Conservation (phyloP, 2,329 filamentous ascomycete species). For the Sclerotinia minor region DNA sequence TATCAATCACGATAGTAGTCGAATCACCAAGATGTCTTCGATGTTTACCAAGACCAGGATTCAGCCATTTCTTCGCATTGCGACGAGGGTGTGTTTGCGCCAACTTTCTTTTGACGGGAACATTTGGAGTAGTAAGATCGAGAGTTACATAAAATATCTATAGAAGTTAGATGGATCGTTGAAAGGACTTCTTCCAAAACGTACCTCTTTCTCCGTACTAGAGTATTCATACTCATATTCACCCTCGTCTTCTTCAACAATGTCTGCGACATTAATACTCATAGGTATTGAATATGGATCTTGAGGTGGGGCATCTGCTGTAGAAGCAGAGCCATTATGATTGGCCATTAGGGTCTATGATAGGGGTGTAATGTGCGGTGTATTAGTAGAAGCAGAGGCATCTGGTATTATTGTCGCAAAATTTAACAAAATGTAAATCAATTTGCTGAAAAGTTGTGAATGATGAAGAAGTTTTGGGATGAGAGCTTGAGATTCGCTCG, state of each 20-base stretch:
- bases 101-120: conserved; percentile 30
- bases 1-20: conserved; percentile 17
- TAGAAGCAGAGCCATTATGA: conserved; percentile 23
- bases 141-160: conserved; percentile 65
- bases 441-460: neutral
- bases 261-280: conserved; percentile 8
- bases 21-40: conserved; percentile 18
- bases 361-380: conserved; percentile 34
- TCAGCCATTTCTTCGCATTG: conserved; percentile 32
- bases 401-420: conserved; percentile 21
- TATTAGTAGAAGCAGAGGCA: conserved; percentile 30
- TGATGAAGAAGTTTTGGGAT: neutral
- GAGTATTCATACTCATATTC: conserved; percentile 63
- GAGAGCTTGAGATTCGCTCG: neutral
- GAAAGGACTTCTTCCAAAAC: neutral
- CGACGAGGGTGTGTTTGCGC: conserved; percentile 26
- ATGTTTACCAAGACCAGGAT: conserved; percentile 25
- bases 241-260: conserved; percentile 49
- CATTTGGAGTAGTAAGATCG: conserved; percentile 53
- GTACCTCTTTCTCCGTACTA: conserved; percentile 60
- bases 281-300: conserved; percentile 24
- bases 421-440: neutral
- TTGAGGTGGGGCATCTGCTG: conserved; percentile 31
- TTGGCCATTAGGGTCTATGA: conserved; percentile 35
- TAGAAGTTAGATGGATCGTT: conserved; percentile 18